A percentile compares a stretch with the other conserved stretches of the same genome.
These are phyloP conservation scores for Dactylellina haptotyla DNA, from an alignment of 2,329 filamentous ascomycete genomes.

Conservation along the genomic window DNA sequence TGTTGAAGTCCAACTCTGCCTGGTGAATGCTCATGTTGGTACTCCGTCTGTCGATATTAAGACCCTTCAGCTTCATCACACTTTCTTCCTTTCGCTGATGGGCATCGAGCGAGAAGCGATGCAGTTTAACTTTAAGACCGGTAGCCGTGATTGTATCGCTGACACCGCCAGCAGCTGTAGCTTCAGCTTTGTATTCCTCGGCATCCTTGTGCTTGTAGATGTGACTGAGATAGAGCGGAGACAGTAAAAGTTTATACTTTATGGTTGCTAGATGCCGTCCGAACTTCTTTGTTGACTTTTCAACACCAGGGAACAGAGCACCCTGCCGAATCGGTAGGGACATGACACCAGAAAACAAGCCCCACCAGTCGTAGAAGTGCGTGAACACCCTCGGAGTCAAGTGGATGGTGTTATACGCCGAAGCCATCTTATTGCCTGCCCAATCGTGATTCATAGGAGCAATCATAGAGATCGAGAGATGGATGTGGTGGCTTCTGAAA, in stretches of 20 bases:
- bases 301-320: conserved; percentile 85
- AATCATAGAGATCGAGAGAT: conserved; percentile 89
- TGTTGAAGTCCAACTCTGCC: conserved; percentile 89
- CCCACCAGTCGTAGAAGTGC: conserved; percentile 98
- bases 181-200: conserved; percentile 70
- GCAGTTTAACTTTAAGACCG: conserved; percentile 92
- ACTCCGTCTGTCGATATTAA: conserved; percentile 79
- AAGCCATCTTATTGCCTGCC: conserved; percentile 79
- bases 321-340: conserved; percentile 94
- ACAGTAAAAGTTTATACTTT: conserved; percentile 94
- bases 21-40: conserved; percentile 96
- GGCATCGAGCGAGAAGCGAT: conserved; percentile 96
- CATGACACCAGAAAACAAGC: conserved; percentile 92
- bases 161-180: conserved; percentile 71
- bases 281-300: conserved; percentile 99
- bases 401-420: conserved; percentile 96
- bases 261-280: conserved; percentile 96
- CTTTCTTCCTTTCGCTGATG: conserved; percentile 88
- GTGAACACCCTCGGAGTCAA: conserved; percentile 96
- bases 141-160: conserved; percentile 81
- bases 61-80: conserved; percentile 75
- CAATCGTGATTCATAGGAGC: conserved; percentile 89
- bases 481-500: conserved; percentile 97
- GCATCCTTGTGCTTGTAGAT: conserved; percentile 98
- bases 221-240: conserved; percentile 92